Evolutionary conservation across 2,329 filamentous ascomycete species (phyloP).

Genomic region (Cryphonectria nitschkei): DNA sequence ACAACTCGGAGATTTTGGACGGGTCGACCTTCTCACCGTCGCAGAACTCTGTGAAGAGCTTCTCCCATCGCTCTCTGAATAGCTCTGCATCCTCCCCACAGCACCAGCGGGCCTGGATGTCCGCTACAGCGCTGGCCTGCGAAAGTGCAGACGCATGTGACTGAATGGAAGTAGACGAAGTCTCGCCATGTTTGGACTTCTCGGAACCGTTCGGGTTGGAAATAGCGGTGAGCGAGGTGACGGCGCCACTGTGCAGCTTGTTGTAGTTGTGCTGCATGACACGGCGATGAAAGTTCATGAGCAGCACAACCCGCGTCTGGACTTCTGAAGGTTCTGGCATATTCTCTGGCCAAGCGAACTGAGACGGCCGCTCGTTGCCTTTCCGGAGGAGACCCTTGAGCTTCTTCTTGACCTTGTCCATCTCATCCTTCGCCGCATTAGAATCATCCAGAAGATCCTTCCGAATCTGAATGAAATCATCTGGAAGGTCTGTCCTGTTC

Average conservation of each 20-base stretch:
- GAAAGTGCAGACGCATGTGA: conserved; percentile 52
- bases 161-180: conserved; percentile 43
- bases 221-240: conserved; percentile 64
- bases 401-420: conserved; percentile 99
- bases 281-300: conserved; percentile 96
- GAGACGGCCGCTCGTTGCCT: conserved; percentile 88
- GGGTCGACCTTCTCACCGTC: conserved; percentile 98
- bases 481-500: conserved; percentile 79
- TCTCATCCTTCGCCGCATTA: conserved; percentile 97
- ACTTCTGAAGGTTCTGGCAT: conserved; percentile 95
- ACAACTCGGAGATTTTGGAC: conserved; percentile 97
- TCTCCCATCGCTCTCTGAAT: conserved; percentile 97
- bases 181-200: conserved; percentile 46
- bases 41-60: conserved; percentile 94
- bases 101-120: conserved; percentile 91
- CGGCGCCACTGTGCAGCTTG: conserved; percentile 71
- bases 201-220: conserved; percentile 53
- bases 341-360: conserved; percentile 97
- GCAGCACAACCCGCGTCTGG: conserved; percentile 84
- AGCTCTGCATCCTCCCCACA: conserved; percentile 93
- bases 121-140: conserved; percentile 64
- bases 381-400: conserved; percentile 89
- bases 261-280: conserved; percentile 95
- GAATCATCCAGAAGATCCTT: conserved; percentile 97
- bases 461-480: conserved; percentile 85